Conservation (phyloP, 495 filamentous ascomycete genomes). For the Jackrogersella multiformis region DNA sequence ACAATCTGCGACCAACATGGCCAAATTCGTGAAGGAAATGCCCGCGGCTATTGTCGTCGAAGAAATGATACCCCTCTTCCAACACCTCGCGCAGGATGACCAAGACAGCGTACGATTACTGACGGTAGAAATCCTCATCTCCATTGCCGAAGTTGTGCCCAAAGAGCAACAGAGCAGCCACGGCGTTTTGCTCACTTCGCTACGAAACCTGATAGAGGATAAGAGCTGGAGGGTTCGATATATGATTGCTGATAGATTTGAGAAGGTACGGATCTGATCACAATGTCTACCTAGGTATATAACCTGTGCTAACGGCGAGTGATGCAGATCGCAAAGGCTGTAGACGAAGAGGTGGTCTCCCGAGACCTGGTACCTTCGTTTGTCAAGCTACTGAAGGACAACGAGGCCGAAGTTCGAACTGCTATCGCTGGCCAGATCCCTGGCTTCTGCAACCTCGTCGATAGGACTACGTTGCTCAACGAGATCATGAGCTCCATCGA, state of each 20-base stretch:
- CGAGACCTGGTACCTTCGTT: conserved; percentile 96
- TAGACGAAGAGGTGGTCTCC: conserved; percentile 94
- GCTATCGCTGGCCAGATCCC: conserved; percentile 98
- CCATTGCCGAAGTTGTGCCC: conserved; percentile 95
- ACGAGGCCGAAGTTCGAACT: conserved; percentile 95
- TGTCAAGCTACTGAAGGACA: conserved; percentile 96
- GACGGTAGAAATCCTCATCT: conserved; percentile 95
- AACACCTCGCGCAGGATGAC: conserved; percentile 93
- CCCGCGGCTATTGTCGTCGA: conserved; percentile 87
- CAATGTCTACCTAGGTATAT: neutral
- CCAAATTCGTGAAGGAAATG: conserved; percentile 98
- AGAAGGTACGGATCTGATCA: conserved; percentile 82
- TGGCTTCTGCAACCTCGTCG: conserved; percentile 90
- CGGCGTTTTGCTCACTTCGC: conserved; percentile 85
- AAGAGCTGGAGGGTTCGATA: conserved; percentile 99
- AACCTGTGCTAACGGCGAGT: conserved; percentile 17
- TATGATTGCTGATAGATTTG: conserved; percentile 98
- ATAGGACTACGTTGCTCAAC: conserved; percentile 86
- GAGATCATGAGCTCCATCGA: conserved; percentile 98
- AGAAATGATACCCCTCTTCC: conserved; percentile 98
- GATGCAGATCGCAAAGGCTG: conserved; percentile 92
- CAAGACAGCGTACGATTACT: conserved; percentile 96
- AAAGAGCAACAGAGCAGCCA: conserved; percentile 98
- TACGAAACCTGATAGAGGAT: conserved; percentile 94
- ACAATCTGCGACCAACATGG: conserved; percentile 93